These are phyloP conservation scores for Avena insularis DNA, from an alignment of 176 grass and related monocot genomes.

Conservation along the genomic window DNA sequence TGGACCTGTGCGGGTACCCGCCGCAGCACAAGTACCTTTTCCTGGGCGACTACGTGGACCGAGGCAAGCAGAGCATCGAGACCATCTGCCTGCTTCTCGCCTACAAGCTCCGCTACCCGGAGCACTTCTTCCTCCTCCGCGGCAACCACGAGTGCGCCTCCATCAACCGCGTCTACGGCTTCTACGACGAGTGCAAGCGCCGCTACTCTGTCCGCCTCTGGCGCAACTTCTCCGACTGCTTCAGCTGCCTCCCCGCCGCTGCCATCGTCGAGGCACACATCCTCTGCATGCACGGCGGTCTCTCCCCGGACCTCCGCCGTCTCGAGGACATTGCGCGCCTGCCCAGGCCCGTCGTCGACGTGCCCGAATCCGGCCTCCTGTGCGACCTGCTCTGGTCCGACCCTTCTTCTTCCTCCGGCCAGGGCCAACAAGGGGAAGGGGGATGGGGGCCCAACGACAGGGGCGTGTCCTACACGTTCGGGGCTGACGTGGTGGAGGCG, in stretches of 20 bases:
- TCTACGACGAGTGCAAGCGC: slow-evolving; percentile 72
- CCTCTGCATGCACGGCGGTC: slow-evolving; percentile 71
- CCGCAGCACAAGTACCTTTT: slow-evolving; percentile 60
- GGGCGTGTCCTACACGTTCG: slow-evolving; percentile 67
- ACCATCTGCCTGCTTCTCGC: slow-evolving; percentile 71
- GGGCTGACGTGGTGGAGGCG: slow-evolving; percentile 50
- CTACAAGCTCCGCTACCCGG: slow-evolving; percentile 62
- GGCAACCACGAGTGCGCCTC: slow-evolving; percentile 73
- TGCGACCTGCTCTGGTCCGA: slow-evolving; percentile 82
- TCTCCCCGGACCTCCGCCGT: slow-evolving; percentile 59
- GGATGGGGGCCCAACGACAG: slow-evolving; percentile 64
- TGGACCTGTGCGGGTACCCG: slow-evolving; percentile 47
- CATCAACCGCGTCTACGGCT: slow-evolving; percentile 68
- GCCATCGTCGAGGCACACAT: slow-evolving; percentile 60
- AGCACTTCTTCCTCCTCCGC: slow-evolving; percentile 60
- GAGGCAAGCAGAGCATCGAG: slow-evolving; percentile 67
- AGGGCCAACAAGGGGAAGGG: too few species aligned
- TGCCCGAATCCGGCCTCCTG: slow-evolving; percentile 61
- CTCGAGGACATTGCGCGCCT: slow-evolving; percentile 54
- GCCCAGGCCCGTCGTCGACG: slow-evolving; percentile 47
- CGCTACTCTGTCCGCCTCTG: slow-evolving; percentile 63
- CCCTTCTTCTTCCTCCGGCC: slow-evolving; percentile 17
- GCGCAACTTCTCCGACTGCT: slow-evolving; percentile 71
- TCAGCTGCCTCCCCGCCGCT: slow-evolving; percentile 66
- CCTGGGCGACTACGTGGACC: slow-evolving; percentile 77